These are phyloP conservation scores for Forsythia suspensa DNA, from an alignment of 257 asterid species.

Conservation along the genomic window DNA sequence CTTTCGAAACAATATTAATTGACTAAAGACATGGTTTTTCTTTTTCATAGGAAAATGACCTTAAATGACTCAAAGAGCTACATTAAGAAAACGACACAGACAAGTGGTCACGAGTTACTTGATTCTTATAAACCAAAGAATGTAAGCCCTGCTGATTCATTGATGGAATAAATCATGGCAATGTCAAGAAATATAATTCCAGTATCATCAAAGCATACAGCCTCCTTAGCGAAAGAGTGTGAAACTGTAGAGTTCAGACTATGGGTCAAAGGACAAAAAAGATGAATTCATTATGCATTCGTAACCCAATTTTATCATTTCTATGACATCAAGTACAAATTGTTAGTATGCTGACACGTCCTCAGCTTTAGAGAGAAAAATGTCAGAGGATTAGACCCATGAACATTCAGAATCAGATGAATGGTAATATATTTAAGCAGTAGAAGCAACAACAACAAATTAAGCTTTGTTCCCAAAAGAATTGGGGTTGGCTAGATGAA, in stretches of 20 bases:
- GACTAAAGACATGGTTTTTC: background rate
- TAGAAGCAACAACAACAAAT: background rate
- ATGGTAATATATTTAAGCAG: background rate
- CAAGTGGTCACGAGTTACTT: background rate
- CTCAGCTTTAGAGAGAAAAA: background rate
- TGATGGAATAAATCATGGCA: background rate
- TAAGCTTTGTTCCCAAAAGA: background rate
- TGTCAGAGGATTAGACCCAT: background rate
- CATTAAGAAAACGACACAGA: background rate
- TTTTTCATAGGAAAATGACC: background rate
- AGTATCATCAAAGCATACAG: background rate
- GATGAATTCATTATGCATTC: background rate
- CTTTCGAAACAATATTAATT: background rate
- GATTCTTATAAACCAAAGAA: background rate
- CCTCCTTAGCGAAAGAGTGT: background rate
- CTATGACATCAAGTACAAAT: background rate
- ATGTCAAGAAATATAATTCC: background rate
- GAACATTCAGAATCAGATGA: background rate
- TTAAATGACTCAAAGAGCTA: background rate
- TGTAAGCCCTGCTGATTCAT: background rate
- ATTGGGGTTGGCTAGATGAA: background rate
- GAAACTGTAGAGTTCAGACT: background rate
- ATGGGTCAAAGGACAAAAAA: background rate
- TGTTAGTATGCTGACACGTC: background rate
- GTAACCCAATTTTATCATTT: background rate